Percentiles rank a stretch among this genome's conserved stretches.
These are phyloP conservation scores for Globisporangium abappressorium DNA, from an alignment of 352 stramenopile genomes.

Conservation along the genomic window DNA sequence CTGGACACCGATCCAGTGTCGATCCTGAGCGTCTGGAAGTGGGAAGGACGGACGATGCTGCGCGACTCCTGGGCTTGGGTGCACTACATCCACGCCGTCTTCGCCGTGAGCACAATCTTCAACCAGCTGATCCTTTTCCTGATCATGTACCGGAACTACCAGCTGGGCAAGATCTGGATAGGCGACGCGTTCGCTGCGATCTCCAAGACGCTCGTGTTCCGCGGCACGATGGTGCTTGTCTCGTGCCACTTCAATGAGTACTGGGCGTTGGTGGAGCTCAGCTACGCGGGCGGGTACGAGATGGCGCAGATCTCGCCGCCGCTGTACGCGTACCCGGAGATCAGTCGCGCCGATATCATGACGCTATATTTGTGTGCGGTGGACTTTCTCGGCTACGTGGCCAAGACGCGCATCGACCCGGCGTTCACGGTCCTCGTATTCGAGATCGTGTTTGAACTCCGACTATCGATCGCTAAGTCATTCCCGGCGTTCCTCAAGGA, in stretches of 20 bases:
- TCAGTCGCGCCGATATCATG: conserved; percentile 33
- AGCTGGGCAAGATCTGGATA: conserved; percentile 33
- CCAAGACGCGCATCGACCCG: conserved; percentile 29
- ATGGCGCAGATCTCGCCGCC: conserved; percentile 18
- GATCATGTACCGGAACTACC: conserved; percentile 29
- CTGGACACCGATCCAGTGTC: conserved; percentile 18
- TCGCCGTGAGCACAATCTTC: conserved; percentile 27
- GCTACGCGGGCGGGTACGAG: conserved; percentile 17
- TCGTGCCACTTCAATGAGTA: conserved; percentile 35
- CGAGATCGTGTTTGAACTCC: conserved; percentile 22
- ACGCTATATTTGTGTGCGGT: conserved; percentile 30
- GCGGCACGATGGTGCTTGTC: conserved; percentile 29
- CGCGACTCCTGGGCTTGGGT: conserved; percentile 21
- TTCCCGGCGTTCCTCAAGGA: neutral
- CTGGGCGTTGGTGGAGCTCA: conserved; percentile 33
- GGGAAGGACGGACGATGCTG: conserved; percentile 4
- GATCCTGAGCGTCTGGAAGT: conserved; percentile 14
- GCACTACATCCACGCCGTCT: conserved; percentile 33
- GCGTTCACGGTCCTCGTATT: conserved; percentile 26
- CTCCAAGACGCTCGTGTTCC: conserved; percentile 30
- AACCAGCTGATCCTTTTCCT: conserved; percentile 29
- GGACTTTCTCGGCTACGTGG: conserved; percentile 23
- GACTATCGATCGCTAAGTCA: conserved; percentile 7
- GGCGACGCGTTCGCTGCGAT: conserved; percentile 38
- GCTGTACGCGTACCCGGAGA: conserved; percentile 26